Evolutionary conservation across 371 early-diverging fungal species (phyloP).

Genomic region (Choanephora cucurbitarum): DNA sequence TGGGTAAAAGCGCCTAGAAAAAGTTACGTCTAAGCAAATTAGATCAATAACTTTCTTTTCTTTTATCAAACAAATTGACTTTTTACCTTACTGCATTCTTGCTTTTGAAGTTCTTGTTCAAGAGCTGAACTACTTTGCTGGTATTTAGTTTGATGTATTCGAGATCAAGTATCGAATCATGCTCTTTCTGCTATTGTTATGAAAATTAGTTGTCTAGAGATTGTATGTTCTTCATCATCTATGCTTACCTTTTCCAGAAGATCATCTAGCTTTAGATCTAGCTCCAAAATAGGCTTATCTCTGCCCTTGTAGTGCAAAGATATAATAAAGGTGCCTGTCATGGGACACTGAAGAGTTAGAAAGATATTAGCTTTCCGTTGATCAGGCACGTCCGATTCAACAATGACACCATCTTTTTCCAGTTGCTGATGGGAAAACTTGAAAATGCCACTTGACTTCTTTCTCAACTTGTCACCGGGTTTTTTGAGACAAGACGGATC

Average conservation of each 20-base stretch:
- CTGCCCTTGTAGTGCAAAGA: constrained; percentile 83
- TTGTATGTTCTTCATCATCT: no score
- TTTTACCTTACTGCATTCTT: constrained; percentile 45
- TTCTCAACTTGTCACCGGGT: constrained; percentile 40
- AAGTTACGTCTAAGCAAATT: not conserved
- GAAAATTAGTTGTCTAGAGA: no score
- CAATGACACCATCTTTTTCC: constrained; percentile 89
- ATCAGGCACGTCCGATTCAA: constrained; percentile 88
- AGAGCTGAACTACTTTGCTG: constrained; percentile 36
- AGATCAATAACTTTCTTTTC: no score
- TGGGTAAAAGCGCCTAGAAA: not conserved
- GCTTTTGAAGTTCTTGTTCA: constrained; percentile 48
- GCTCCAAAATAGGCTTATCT: constrained; percentile 91
- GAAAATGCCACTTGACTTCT: constrained; percentile 56
- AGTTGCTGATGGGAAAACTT: constrained; percentile 84
- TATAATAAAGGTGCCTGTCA: constrained; percentile 86
- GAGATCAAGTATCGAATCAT: constrained; percentile 80
- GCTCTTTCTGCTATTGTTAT: constrained; percentile 89
- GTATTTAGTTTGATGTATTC: constrained; percentile 90
- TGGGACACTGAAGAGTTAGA: constrained; percentile 82
- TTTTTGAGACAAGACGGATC: constrained; percentile 33
- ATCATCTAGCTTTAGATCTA: constrained; percentile 94
- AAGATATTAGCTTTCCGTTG: constrained; percentile 74
- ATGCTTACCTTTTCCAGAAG: constrained; percentile 80
- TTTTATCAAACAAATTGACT: no score